phyloP scores from a whole-genome alignment of 2,329 filamentous ascomycete species.

The Daldinia sp. region DNA sequence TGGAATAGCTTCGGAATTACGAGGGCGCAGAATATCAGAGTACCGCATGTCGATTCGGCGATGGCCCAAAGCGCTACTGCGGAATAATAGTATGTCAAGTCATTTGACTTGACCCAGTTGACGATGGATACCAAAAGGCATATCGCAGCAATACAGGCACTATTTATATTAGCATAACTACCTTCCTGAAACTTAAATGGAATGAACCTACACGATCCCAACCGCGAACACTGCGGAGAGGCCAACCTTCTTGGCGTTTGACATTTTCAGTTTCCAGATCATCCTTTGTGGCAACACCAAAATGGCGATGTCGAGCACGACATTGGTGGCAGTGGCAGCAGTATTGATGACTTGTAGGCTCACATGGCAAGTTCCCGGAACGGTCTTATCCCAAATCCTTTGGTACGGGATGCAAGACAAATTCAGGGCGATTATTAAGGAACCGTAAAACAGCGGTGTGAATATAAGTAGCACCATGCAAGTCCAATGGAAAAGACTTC shows the following conservation, averaged over 20 bases:
- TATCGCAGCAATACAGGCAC: not conserved
- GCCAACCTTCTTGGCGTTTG: not conserved
- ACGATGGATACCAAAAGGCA: not conserved
- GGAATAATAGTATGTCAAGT: not conserved
- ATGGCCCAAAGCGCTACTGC: not conserved
- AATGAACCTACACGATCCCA: not conserved
- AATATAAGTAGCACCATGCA: not conserved
- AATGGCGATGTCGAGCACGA: not conserved
- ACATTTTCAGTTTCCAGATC: not conserved
- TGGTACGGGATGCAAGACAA: not conserved
- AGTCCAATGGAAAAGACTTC: not conserved
- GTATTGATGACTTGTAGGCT: not conserved
- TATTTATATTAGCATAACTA: slow-evolving; percentile 1
- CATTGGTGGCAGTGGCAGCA: not conserved
- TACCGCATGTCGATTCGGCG: not conserved
- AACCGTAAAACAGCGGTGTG: not conserved
- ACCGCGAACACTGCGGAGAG: not conserved
- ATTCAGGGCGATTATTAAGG: not conserved
- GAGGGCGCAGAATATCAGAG: not conserved
- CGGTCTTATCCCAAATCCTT: slow-evolving; percentile 1
- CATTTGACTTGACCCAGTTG: not conserved
- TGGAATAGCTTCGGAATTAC: not conserved
- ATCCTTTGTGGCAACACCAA: not conserved
- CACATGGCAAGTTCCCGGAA: not conserved
- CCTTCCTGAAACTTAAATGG: not conserved